Evolutionary conservation across 495 filamentous ascomycete species (phyloP), one percentile per base, ranked within the genome.

Genomic region (Penicillium parvum): DNA sequence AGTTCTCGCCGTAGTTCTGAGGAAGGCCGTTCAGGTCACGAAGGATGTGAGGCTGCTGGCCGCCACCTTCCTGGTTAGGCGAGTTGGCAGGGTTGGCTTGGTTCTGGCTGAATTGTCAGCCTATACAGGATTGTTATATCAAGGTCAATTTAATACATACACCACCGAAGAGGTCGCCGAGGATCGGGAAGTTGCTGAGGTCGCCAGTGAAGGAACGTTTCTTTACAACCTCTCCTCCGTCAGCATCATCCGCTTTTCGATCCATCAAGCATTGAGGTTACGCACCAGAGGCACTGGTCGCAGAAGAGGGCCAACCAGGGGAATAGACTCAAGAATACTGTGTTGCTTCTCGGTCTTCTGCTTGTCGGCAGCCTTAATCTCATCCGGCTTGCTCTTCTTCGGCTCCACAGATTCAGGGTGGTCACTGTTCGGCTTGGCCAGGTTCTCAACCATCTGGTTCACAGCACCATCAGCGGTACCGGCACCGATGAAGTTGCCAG

Each of bases 401-500:
- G 41, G 36, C 10, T 43, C 26, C 8, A 32, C n/a, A 1, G 12
- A 21, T 7, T 20, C 17, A 3, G 47, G 2, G 32, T 28, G 17
- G 23, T 32, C 32, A 49, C 16, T n/a, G 36, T 43, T 16, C 25
- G 26, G 6, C 34, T n/a, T 30, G 1, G 28, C 7, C 7, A 52
- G 18, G 19, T 40, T 20, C 17, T 40, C 28, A 1, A 49, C 28
- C 12, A 49, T 38, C 37, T 50, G 18, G 16, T 52, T 49, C 2
- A 53, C 33, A 9, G 34, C 27, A 9, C 49, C 45, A 23, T 43
- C 44, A 1, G 45, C 49, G 7, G 36, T 41, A 20, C 53, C 53
- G 26, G 48, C 48, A 16, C 53, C 53, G 22, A 57, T 35, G 10
- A 57, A 35, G 22, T 53, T 53, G 8, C 33, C 53, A 23, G 11